Evolutionary conservation across 495 filamentous ascomycete species (phyloP), one percentile per base, ranked within the genome.

Genomic region (Apiosordaria backusii): DNA sequence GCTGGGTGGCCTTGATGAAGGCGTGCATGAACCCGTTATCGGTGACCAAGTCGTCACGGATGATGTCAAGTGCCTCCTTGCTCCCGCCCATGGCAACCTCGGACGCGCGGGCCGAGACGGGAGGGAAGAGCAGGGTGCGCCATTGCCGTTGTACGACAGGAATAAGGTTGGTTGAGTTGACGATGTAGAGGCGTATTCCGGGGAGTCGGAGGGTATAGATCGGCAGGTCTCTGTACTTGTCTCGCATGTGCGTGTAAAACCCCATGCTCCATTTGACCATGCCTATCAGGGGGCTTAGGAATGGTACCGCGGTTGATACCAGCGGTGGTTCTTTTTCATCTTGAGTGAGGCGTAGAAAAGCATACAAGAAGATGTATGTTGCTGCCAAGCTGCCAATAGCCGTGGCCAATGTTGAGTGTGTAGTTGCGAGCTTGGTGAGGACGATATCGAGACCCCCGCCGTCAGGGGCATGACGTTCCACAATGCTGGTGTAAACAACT

Each of bases 171-270:
- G 67, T 69, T 0, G 60, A 54, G 55, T 76, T 74, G 62, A 74
- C 61, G 24, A 76, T 25, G 57, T 76, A 73, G 1, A 76, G 27
- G 16, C 72, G 72, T 0, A 55, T 19, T 16, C 64, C 64, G 0
- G 74, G 72, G n/a, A 76, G 53, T 1, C 70, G 70, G 0, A 74
- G 58, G 1, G 70, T 76, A 50, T 74, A 76, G 29, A 76, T 76
- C n/a, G 74, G 72, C 0, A 71, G 52, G 57, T 73, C 71, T 55
- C 69, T 70, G 21, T 23, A 58, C 55, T 15, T 59, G 15, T 1
- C 55, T 24, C 66, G 65, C 35, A 75, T 25, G 5, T 61, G 62
- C 9, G 61, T 65, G 57, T 70, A 66, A 62, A 67, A 75, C 54
- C 67, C 29, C 4, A 58, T 65, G 24, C 70, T 73, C 22, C 70